phyloP scores from a whole-genome alignment of 2,329 filamentous ascomycete genomes.

The Colletotrichum acutatum region DNA sequence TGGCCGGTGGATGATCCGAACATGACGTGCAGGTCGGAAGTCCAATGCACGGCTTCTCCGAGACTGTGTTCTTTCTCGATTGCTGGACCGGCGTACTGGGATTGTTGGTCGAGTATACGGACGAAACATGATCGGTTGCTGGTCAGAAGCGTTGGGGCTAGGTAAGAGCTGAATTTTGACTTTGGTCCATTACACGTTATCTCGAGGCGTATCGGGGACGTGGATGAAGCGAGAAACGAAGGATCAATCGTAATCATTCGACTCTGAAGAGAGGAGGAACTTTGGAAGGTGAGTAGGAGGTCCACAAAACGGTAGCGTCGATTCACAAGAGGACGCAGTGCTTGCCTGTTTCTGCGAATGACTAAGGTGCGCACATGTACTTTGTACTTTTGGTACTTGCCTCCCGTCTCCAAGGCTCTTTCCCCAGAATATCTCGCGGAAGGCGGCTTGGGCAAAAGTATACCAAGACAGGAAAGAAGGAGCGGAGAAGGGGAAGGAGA shows the following conservation, averaged over 20 bases:
- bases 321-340: neutral
- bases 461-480: neutral
- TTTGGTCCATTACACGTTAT: no score
- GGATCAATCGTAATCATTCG: constrained; percentile 2
- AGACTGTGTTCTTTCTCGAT: neutral
- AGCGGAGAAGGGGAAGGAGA: neutral
- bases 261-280: neutral
- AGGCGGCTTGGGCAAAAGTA: neutral
- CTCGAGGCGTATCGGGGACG: neutral
- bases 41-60: neutral
- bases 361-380: neutral
- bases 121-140: neutral
- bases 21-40: constrained; percentile 9
- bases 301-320: neutral
- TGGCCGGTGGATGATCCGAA: neutral
- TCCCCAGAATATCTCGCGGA: neutral
- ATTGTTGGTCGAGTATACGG: neutral
- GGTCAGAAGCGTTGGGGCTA: neutral
- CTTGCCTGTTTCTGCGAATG: neutral
- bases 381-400: neutral
- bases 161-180: neutral
- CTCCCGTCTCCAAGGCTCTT: neutral
- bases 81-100: neutral
- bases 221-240: constrained; percentile 18
- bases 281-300: neutral